phyloP scores from a whole-genome alignment of 2,329 filamentous ascomycete species.

The Fusarium coicis region DNA sequence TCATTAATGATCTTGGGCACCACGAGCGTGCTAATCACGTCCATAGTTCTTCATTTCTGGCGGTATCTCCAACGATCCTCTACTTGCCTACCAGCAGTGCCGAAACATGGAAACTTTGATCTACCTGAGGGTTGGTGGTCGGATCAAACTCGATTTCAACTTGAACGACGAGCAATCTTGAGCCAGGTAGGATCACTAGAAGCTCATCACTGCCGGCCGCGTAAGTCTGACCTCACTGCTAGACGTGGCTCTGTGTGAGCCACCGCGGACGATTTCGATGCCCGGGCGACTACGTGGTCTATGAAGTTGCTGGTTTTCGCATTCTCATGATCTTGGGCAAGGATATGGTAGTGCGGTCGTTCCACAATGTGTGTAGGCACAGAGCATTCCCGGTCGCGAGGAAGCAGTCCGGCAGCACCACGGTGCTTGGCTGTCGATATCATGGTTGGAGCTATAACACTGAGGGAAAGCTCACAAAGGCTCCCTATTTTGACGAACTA shows the following conservation, averaged over 20 bases:
- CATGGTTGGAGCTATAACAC: slow-evolving; percentile 9
- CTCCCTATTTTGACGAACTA: not conserved
- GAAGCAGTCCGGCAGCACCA: not conserved
- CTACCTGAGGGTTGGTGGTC: slow-evolving; percentile 1
- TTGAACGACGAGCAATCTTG: not conserved
- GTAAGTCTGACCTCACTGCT: not conserved
- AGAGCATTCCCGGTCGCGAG: not conserved
- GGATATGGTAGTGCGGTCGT: not conserved
- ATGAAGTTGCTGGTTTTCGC: not conserved
- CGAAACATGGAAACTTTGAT: accelerated
- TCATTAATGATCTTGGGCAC: accelerated
- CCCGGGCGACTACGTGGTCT: not conserved
- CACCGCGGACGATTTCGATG: not conserved
- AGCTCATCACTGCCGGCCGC: not conserved
- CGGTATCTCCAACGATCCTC: not conserved
- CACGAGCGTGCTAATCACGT: not conserved
- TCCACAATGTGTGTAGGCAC: slow-evolving; percentile 3
- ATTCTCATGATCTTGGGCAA: slow-evolving; percentile 2
- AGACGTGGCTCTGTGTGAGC: not conserved
- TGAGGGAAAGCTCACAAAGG: not conserved
- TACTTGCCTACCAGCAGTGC: not conserved
- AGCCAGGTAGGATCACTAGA: not conserved
- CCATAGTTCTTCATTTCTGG: not conserved
- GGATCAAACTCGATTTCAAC: not conserved
- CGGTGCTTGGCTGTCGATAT: not conserved